Base-by-base conservation (phyloP, 805 yeast genomes). In the Lachancea sp. region DNA sequence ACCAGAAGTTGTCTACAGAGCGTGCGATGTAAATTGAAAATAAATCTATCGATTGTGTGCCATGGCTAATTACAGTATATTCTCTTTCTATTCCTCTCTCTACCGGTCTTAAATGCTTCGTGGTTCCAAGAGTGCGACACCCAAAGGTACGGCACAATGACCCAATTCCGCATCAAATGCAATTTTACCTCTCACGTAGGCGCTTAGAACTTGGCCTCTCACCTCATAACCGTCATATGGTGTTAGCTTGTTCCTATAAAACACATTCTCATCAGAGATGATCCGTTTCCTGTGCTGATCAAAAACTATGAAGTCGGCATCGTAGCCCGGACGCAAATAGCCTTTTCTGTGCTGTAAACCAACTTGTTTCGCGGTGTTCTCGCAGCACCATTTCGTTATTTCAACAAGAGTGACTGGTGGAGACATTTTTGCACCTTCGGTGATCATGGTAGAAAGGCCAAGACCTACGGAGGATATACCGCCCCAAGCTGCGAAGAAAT, bases 401-500 rank as follows among this genome's bases (percentile, higher is more conserved):
- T 87, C 88, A 2, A 67, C 58, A 3, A 84, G 56, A 0, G 72
- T 49, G 3, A 80, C 67, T 2, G 76, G 74, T 1, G 76, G 75
- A 2, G 64, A 51, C 45, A 78, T 72, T 34, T 54, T 49, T 12
- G 69, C 49, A 8, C 84, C 88, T 52, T 82, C 87, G 1, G 96
- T 85, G 71, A 77, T 82, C 38, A 89, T 62, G 29, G 88, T 72
- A 0, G 95, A 84, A 34, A 89, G 69, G 0, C 97, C 97, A 29
- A 90, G 75, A 0, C 97, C 97, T 23, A 89, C 94, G 1, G 95
- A 84, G 2, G 95, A 73, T 29, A 89, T 87, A 8, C 97, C 97
- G 25, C 97, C 97, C 97, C 97, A 89, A 2, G 97, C 95, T 25
- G 80, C 74, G 51, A 89, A 77, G 59, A 89, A 89, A 58, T 89